phyloP scores from a whole-genome alignment of 345 rosid genomes.

The Gynandropsis gynandra region DNA sequence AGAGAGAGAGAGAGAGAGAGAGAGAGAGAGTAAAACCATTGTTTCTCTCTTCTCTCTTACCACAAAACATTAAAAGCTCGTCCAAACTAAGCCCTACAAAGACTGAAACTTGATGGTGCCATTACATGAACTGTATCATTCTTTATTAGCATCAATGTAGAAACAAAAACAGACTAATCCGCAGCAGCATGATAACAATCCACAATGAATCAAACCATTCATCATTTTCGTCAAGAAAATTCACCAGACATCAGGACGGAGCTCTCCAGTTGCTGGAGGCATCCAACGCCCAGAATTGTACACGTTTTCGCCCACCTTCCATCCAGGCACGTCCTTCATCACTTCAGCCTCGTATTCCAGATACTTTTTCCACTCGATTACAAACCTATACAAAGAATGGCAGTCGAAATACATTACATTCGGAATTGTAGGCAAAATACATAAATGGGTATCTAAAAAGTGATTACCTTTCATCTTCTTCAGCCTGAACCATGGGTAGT shows the following conservation, averaged over 20 bases:
- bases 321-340: constrained; percentile 98
- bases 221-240: background rate
- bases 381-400: constrained; percentile 47
- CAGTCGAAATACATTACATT: background rate
- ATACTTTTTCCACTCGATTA: constrained; percentile 94
- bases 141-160: too few relatives aligned
- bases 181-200: too few relatives aligned
- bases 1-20: constrained; percentile 17
- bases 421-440: background rate
- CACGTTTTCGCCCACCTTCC: constrained; percentile 96
- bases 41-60: constrained; percentile 18
- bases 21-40: constrained; percentile 10
- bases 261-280: constrained; percentile 99
- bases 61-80: constrained; percentile 27
- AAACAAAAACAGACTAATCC: too few relatives aligned
- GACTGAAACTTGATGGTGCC: too few relatives aligned
- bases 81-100: background rate
- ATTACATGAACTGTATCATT: too few relatives aligned
- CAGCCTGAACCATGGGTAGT: constrained; percentile 91
- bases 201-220: too few relatives aligned
- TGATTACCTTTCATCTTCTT: constrained; percentile 91
- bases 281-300: constrained; percentile 95
- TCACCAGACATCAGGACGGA: constrained; percentile 98
- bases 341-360: constrained; percentile 96
- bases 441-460: background rate